Base-by-base conservation (phyloP, 768 basidiomycete species). In the Kwoniella sp. region DNA sequence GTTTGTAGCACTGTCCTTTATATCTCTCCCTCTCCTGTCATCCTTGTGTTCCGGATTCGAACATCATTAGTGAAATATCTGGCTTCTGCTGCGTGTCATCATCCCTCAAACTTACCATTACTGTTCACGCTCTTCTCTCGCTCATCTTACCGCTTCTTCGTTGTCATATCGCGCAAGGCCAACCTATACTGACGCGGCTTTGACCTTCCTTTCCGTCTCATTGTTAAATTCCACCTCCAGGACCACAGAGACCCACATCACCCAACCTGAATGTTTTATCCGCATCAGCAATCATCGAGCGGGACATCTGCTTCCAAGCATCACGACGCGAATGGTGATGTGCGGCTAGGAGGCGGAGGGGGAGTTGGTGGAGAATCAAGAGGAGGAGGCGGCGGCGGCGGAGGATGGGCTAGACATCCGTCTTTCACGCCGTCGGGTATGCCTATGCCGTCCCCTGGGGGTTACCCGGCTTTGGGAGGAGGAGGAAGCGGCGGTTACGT, bases 261-360 rank as follows among this genome's bases (percentile, higher is more conserved):
- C 23, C 31, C 52, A 29, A 56, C 51, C 61, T 72, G 64, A 50
- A 72, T 72, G 71, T 72, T 66, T 58, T 72, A 72, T 61, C 61
- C 68, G 41, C 70, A 71, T 30, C 66, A 67, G 23, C 69, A 70
- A 61, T 37, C 67, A 22, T 66, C 63, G 56, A 55, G 61, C 61
- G 61, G 61, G 20, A 47, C 68, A 12, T 65, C 60, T n/a, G 53
- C 67, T 15, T 67, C 71, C 9, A 72, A 72, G 53, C 65, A 63
- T 53, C 71, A 72, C 66, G 68, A 72, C 63, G 58, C 61, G 45
- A 66, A 66, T 58, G 63, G 63, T 58, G 63, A 65, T 58, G 38
- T 47, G 23, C 45, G 48, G 34, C 53, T 57, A 22, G 51, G 51
- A 34, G 34, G 34, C 34, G 34, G 34, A 34, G 34, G 38, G 58